A percentile compares a stretch with the other conserved stretches of the same genome.
Conservation (phyloP, 2,329 filamentous ascomycete genomes). For the Fusarium sp. region DNA sequence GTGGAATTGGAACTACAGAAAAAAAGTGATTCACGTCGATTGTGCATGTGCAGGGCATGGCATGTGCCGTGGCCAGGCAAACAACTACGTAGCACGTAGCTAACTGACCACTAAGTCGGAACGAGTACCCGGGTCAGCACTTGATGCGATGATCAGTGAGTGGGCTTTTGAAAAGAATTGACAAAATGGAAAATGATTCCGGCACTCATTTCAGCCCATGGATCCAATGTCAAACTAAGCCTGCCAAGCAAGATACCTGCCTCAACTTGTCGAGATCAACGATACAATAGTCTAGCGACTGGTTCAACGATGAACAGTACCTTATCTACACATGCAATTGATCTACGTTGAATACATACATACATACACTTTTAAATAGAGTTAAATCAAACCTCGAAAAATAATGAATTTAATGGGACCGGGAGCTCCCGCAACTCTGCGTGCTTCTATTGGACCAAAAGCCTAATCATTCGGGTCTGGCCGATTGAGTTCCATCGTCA, state of each 20-base stretch:
- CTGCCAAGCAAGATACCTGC: slow-evolving; percentile 6
- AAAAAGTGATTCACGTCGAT: slow-evolving; percentile 2
- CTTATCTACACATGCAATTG: not conserved
- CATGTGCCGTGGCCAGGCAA: slow-evolving; percentile 4
- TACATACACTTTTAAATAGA: not conserved
- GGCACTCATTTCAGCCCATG: slow-evolving; percentile 28
- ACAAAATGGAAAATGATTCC: slow-evolving; percentile 10
- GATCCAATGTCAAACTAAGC: slow-evolving; percentile 1
- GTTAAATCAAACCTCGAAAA: not conserved
- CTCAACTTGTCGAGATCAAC: not conserved
- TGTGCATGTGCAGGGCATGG: slow-evolving; percentile 6
- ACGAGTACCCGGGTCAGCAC: slow-evolving; percentile 29
- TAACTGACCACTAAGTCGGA: slow-evolving; percentile 24
- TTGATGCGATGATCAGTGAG: slow-evolving; percentile 35
- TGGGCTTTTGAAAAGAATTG: slow-evolving; percentile 7
- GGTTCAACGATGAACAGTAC: not conserved
- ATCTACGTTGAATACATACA: not conserved
- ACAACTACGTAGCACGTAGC: slow-evolving; percentile 8
- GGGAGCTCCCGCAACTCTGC: slow-evolving; percentile 28
- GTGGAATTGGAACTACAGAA: not conserved
- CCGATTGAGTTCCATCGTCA: slow-evolving; percentile 10
- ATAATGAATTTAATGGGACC: slow-evolving; percentile 22
- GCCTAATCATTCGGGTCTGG: slow-evolving; percentile 7
- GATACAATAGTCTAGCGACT: not conserved
- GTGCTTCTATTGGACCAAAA: slow-evolving; percentile 25